Percentiles rank a stretch among this genome's conserved stretches.
These are phyloP conservation scores for Kwoniella heveanensis DNA, from an alignment of 768 basidiomycete genomes.

Conservation along the genomic window DNA sequence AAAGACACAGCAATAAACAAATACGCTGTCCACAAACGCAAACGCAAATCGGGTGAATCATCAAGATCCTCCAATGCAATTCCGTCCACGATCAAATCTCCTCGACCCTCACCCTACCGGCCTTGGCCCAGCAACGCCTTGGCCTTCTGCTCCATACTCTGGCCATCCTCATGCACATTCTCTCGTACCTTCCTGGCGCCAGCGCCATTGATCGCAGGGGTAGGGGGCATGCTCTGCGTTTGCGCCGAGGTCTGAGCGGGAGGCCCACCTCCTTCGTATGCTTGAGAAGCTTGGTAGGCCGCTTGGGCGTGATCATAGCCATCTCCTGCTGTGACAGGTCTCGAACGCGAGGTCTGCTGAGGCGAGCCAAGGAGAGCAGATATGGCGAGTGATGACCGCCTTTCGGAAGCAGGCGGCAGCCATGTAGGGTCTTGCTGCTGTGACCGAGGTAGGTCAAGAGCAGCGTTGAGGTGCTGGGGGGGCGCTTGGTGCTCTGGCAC, in stretches of 20 bases:
- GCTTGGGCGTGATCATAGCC: slow-evolving; percentile 24
- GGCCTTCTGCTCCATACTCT: slow-evolving; percentile 30
- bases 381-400: slow-evolving; percentile 48
- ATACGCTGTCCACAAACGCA: too few species aligned
- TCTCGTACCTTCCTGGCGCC: slow-evolving; percentile 11
- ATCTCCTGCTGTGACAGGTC: slow-evolving; percentile 33
- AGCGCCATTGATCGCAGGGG: slow-evolving; percentile 12
- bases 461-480: slow-evolving; percentile 30
- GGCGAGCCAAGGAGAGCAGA: slow-evolving; percentile 50
- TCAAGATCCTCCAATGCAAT: too few species aligned
- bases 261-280: slow-evolving; percentile 1
- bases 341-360: slow-evolving; percentile 36
- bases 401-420: slow-evolving; percentile 45
- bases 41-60: too few species aligned
- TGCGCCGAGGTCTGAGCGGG: not conserved
- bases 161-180: slow-evolving; percentile 7
- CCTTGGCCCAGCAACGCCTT: slow-evolving; percentile 25
- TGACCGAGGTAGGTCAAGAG: slow-evolving; percentile 10
- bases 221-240: slow-evolving; percentile 12
- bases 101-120: not conserved
- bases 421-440: slow-evolving; percentile 29
- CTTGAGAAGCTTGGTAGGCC: slow-evolving; percentile 20
- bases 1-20: too few species aligned
- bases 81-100: too few species aligned
- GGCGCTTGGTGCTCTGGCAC: slow-evolving; percentile 3